These are phyloP conservation scores for Ocimum tenuiflorum DNA, from an alignment of 257 asterid species.

Conservation along the genomic window DNA sequence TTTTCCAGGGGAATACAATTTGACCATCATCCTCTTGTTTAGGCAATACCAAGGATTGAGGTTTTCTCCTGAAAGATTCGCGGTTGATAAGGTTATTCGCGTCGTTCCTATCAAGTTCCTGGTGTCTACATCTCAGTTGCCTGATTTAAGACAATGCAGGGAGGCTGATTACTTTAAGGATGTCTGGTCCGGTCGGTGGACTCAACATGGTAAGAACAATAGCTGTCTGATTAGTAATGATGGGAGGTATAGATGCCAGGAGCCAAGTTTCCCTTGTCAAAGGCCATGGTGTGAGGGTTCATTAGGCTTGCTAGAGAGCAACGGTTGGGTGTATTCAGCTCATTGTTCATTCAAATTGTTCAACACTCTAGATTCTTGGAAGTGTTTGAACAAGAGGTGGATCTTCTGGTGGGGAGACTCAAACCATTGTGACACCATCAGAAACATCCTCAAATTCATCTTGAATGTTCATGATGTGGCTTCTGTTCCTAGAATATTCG, in stretches of 20 bases:
- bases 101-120: constrained; percentile 43
- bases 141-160: constrained; percentile 44
- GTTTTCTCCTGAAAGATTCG: constrained; percentile 56
- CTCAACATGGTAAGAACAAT: constrained; percentile 64
- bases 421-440: constrained; percentile 77
- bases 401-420: constrained; percentile 99
- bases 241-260: constrained; percentile 77
- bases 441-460: constrained; percentile 64
- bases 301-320: constrained; percentile 66
- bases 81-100: constrained; percentile 51
- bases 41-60: constrained; percentile 59
- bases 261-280: constrained; percentile 49
- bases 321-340: constrained; percentile 87
- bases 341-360: constrained; percentile 84
- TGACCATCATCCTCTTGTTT: constrained; percentile 63
- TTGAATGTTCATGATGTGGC: constrained; percentile 40
- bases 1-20: constrained; percentile 68
- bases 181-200: constrained; percentile 92
- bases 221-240: constrained; percentile 52
- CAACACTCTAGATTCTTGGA: constrained; percentile 51
- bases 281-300: constrained; percentile 80
- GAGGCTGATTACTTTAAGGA: constrained; percentile 43
- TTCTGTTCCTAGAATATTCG: constrained; percentile 54
- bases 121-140: constrained; percentile 31
- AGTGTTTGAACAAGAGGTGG: constrained; percentile 57